Evolutionary conservation across 306 rosid species (phyloP).

Genomic region (Castanea mollissima): DNA sequence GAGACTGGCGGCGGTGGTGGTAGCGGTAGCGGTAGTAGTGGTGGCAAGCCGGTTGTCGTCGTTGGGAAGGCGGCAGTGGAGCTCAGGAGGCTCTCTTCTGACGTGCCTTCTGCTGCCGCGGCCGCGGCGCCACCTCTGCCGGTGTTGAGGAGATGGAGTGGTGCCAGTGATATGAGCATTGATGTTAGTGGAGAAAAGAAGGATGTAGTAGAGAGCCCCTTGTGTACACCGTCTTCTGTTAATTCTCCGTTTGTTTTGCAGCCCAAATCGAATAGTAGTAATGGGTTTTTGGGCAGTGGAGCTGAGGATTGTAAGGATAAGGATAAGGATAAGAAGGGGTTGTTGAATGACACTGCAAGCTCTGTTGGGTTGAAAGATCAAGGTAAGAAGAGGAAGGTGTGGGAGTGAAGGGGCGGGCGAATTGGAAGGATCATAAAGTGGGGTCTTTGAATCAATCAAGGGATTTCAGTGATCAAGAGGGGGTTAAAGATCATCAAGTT

Average conservation of each 20-base stretch:
- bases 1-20: slow-evolving; percentile 41
- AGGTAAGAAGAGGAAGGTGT: slow-evolving; percentile 37
- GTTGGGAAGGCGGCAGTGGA: slow-evolving; percentile 58
- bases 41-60: slow-evolving; percentile 49
- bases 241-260: slow-evolving; percentile 35
- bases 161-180: slow-evolving; percentile 91
- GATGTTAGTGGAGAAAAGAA: slow-evolving; percentile 80
- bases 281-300: too few relatives aligned
- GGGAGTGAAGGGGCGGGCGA: slow-evolving; percentile 20
- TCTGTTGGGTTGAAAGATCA: slow-evolving; percentile 32
- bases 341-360: slow-evolving; percentile 17
- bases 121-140: slow-evolving; percentile 33
- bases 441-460: slow-evolving; percentile 28
- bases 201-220: slow-evolving; percentile 52
- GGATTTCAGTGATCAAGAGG: slow-evolving; percentile 47
- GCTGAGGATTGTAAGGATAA: slow-evolving; percentile 10
- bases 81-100: slow-evolving; percentile 78
- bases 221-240: slow-evolving; percentile 54
- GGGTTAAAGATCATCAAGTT: slow-evolving; percentile 39
- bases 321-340: slow-evolving; percentile 37
- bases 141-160: slow-evolving; percentile 88
- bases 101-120: slow-evolving; percentile 33
- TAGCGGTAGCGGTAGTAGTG: slow-evolving; percentile 38
- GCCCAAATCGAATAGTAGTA: slow-evolving; percentile 23
- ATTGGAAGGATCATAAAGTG: slow-evolving; percentile 40